Conservation (phyloP, 441 rosid species). For the Hypseocharis bilobata region DNA sequence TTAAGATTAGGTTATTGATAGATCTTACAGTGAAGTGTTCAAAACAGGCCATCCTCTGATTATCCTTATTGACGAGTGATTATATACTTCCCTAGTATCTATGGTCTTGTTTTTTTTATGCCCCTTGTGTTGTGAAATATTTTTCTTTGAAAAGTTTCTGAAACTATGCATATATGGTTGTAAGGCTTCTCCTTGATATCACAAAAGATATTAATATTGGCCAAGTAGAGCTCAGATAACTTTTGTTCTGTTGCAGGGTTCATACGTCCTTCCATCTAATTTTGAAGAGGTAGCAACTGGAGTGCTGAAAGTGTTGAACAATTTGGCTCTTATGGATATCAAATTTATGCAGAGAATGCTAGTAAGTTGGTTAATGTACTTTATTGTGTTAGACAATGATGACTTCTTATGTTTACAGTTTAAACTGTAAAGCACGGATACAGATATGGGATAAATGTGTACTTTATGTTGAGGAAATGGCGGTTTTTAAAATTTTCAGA, state of each 20-base stretch:
- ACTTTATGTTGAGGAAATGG: background rate
- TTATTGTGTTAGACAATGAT: slow-evolving; percentile 2
- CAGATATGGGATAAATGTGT: background rate
- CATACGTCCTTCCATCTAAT: slow-evolving; percentile 60
- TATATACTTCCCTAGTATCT: no score
- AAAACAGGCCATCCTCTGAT: no score
- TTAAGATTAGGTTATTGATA: no score
- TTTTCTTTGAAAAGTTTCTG: background rate
- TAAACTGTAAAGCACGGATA: background rate
- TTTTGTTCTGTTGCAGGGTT: slow-evolving; percentile 35
- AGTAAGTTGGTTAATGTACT: slow-evolving; percentile 30
- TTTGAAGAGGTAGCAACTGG: slow-evolving; percentile 75
- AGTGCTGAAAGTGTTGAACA: slow-evolving; percentile 63
- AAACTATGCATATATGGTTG: background rate
- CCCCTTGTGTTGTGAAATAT: background rate
- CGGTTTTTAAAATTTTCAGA: background rate
- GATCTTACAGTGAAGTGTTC: no score
- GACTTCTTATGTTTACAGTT: background rate
- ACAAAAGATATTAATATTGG: background rate
- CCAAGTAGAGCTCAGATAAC: background rate
- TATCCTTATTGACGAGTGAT: no score
- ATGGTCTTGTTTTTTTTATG: no score
- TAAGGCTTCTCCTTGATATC: background rate
- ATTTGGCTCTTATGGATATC: slow-evolving; percentile 62
- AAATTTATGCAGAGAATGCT: slow-evolving; percentile 59